Conservation (phyloP, 495 filamentous ascomycete genomes). For the Hypoxylon crocopeplum region DNA sequence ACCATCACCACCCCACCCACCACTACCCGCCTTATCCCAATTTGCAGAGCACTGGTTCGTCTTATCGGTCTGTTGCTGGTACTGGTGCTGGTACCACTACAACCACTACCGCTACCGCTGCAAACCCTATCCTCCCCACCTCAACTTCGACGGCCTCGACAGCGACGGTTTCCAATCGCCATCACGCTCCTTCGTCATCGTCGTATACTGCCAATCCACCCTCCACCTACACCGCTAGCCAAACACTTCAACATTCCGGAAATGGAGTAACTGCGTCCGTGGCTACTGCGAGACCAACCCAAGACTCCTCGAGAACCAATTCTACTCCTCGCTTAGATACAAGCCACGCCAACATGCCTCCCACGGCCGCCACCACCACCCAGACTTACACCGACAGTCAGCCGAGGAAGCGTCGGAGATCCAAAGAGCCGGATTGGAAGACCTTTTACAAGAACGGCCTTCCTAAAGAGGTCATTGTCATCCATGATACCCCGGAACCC, state of each 20-base stretch:
- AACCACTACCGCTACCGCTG: constrained; percentile 30
- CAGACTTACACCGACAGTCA: constrained; percentile 35
- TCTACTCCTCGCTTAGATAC: constrained; percentile 39
- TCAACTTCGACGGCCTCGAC: constrained; percentile 58
- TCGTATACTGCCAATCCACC: constrained; percentile 9
- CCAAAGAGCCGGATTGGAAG: constrained; percentile 80
- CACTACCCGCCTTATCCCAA: constrained; percentile 62
- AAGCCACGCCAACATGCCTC: constrained; percentile 46
- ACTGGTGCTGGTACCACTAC: no score
- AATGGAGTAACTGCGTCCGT: constrained; percentile 50
- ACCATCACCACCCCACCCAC: constrained; percentile 71
- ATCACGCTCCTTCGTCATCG: constrained; percentile 48
- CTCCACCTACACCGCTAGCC: constrained; percentile 14
- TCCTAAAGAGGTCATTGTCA: constrained; percentile 93
- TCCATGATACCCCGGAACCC: constrained; percentile 84
- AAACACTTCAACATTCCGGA: constrained; percentile 30
- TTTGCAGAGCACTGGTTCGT: constrained; percentile 46
- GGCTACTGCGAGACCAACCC: constrained; percentile 39
- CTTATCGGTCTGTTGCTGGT: constrained; percentile 55
- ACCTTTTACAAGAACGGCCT: constrained; percentile 92
- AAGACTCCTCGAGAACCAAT: constrained; percentile 41
- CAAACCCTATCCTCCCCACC: constrained; percentile 57
- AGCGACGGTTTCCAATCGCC: constrained; percentile 50
- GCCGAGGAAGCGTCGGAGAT: constrained; percentile 61
- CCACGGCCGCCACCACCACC: constrained; percentile 40